A percentile compares a stretch with the other conserved stretches of the same genome.
phyloP scores from a whole-genome alignment of 768 basidiomycete genomes.

The Mycena floridula region DNA sequence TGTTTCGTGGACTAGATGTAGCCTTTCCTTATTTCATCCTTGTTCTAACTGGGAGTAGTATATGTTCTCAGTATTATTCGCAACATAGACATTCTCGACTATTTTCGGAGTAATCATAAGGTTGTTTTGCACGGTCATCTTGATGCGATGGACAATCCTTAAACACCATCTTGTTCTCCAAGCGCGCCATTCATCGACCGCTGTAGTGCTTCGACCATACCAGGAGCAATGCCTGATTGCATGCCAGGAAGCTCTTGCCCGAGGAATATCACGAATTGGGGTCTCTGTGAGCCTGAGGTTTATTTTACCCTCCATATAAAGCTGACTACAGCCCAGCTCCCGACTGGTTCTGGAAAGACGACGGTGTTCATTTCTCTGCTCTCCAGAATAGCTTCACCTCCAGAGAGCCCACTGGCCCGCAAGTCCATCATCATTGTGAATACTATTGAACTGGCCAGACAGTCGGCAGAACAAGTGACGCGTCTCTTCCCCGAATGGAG shows the following conservation, averaged over 20 bases:
- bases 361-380: constrained; percentile 86
- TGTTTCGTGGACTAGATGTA: too few species aligned
- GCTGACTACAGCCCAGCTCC: too few species aligned
- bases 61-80: too few species aligned
- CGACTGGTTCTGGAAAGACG: constrained; percentile 86
- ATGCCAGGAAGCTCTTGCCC: constrained; percentile 63
- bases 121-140: too few species aligned
- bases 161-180: too few species aligned
- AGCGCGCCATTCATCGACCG: not conserved
- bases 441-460: constrained; percentile 82
- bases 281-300: constrained; percentile 34
- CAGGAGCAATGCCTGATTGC: constrained; percentile 77
- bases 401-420: constrained; percentile 35
- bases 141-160: too few species aligned
- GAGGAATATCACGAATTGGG: constrained; percentile 69
- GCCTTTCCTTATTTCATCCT: too few species aligned
- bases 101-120: too few species aligned
- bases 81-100: too few species aligned
- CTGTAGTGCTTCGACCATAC: constrained; percentile 64
- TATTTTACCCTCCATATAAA: constrained; percentile 42
- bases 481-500: constrained; percentile 63
- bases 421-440: constrained; percentile 82
- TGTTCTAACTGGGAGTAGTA: too few species aligned
- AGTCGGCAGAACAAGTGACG: constrained; percentile 71
- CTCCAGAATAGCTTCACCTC: constrained; percentile 48